Percentiles rank a stretch among this genome's conserved stretches.
Evolutionary conservation across 176 grass and related monocot species (phyloP).

Genomic region (Oryza glaberrima): DNA sequence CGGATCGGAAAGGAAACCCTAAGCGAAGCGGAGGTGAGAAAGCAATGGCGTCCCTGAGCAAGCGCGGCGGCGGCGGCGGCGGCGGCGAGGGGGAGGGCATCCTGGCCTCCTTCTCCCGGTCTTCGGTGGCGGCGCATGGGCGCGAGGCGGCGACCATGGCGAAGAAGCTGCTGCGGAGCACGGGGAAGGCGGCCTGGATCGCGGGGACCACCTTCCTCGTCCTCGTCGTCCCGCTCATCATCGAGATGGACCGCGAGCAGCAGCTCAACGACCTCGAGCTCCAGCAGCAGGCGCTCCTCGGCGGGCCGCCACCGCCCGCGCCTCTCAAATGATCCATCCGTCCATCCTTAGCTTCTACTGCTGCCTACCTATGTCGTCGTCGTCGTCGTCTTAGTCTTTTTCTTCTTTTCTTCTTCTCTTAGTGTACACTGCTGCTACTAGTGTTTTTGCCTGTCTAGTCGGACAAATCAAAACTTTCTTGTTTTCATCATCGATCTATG

Average conservation of each 20-base stretch:
- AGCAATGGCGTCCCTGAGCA: too few relatives aligned
- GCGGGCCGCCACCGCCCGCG: conserved; percentile 33
- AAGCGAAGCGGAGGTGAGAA: too few relatives aligned
- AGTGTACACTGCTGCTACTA: too few relatives aligned
- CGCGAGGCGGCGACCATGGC: conserved; percentile 44
- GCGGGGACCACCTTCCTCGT: conserved; percentile 86
- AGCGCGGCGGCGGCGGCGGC: too few relatives aligned
- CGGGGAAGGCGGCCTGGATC: conserved; percentile 89
- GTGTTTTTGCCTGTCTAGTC: not conserved
- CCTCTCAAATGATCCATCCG: conserved; percentile 46
- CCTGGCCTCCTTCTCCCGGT: conserved; percentile 64
- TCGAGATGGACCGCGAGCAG: conserved; percentile 87
- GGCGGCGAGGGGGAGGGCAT: conserved; percentile 49
- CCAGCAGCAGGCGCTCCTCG: conserved; percentile 72
- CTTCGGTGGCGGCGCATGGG: conserved; percentile 49
- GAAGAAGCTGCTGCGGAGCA: conserved; percentile 82
- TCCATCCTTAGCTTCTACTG: not conserved
- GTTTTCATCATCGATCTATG: not conserved
- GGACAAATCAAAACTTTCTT: not conserved
- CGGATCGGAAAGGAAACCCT: too few relatives aligned
- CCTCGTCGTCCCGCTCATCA: conserved; percentile 81
- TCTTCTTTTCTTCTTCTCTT: too few relatives aligned
- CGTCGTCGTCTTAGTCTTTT: too few relatives aligned
- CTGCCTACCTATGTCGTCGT: too few relatives aligned
- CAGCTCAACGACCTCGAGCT: conserved; percentile 84